phyloP scores from a whole-genome alignment of 495 filamentous ascomycete genomes.

The Mytilinidion resinicola region DNA sequence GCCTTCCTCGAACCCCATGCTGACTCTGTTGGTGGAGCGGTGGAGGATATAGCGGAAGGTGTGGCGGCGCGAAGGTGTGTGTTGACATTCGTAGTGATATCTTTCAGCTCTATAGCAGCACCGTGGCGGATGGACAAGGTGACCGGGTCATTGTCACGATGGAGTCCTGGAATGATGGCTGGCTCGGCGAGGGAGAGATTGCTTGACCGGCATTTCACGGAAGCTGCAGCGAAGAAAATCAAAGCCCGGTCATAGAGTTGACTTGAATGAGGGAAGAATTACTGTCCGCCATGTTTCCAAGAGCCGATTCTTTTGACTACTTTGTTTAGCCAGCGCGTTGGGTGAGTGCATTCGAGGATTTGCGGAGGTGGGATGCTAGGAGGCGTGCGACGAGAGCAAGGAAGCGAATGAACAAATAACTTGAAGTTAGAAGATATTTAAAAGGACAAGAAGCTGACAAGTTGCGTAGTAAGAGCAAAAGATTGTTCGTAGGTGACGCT shows the following conservation, averaged over 20 bases:
- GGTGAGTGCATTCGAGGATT: not conserved
- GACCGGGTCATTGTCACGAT: conserved; percentile 8
- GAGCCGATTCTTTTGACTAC: not conserved
- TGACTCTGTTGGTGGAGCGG: not conserved
- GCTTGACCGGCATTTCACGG: conserved; percentile 5
- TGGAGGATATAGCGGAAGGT: conserved; percentile 2
- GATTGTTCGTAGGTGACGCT: too few relatives aligned
- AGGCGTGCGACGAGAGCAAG: too few relatives aligned
- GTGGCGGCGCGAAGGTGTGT: conserved; percentile 1
- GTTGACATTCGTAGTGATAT: conserved; percentile 3
- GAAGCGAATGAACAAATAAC: too few relatives aligned
- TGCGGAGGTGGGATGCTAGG: too few relatives aligned
- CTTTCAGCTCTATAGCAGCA: conserved; percentile 4
- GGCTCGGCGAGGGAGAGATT: not conserved
- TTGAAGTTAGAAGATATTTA: too few relatives aligned
- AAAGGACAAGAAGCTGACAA: too few relatives aligned
- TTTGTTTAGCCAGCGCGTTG: not conserved
- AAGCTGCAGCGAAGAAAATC: conserved; percentile 10
- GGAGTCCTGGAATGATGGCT: not conserved
- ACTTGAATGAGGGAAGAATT: not conserved
- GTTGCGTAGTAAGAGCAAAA: too few relatives aligned
- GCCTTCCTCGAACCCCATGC: conserved; percentile 8
- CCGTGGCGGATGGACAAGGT: conserved; percentile 5
- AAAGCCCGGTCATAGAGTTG: not conserved
- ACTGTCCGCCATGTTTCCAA: not conserved